A percentile compares a stretch with the other conserved stretches of the same genome.
These are phyloP conservation scores for Gentiana macrophylla DNA, from an alignment of 257 asterid genomes.

Conservation along the genomic window DNA sequence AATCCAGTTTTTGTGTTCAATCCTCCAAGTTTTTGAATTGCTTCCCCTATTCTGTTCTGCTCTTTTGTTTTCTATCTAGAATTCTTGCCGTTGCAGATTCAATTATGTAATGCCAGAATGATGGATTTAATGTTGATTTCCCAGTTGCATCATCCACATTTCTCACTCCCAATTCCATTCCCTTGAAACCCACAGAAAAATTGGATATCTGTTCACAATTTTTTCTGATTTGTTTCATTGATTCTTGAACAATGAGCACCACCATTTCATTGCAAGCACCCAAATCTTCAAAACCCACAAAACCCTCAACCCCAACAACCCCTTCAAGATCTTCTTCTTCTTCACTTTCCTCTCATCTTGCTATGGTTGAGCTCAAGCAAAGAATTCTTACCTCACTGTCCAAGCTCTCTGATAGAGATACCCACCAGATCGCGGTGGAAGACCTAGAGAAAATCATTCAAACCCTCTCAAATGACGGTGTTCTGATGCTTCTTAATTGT, in stretches of 20 bases:
- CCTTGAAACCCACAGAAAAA: not conserved
- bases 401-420: conserved; percentile 94
- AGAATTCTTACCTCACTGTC: conserved; percentile 71
- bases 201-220: not conserved
- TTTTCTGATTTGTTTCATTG: not conserved
- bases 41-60: too few relatives aligned
- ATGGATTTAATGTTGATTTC: conserved; percentile 8
- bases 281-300: conserved; percentile 66
- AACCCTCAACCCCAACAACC: conserved; percentile 33
- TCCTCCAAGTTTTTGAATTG: too few relatives aligned
- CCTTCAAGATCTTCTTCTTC: conserved; percentile 43
- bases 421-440: conserved; percentile 97
- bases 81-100: not conserved
- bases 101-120: not conserved
- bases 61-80: too few relatives aligned
- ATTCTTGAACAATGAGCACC: conserved; percentile 14
- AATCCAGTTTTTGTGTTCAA: too few relatives aligned
- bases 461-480: conserved; percentile 71
- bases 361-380: conserved; percentile 92
- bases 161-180: not conserved
- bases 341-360: conserved; percentile 70
- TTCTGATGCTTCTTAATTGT: conserved; percentile 87
- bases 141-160: conserved; percentile 2
- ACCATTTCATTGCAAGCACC: conserved; percentile 3
- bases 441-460: conserved; percentile 80